Base-by-base conservation (phyloP, 2,329 filamentous ascomycete genomes). In the Nigrograna mackinnonii region DNA sequence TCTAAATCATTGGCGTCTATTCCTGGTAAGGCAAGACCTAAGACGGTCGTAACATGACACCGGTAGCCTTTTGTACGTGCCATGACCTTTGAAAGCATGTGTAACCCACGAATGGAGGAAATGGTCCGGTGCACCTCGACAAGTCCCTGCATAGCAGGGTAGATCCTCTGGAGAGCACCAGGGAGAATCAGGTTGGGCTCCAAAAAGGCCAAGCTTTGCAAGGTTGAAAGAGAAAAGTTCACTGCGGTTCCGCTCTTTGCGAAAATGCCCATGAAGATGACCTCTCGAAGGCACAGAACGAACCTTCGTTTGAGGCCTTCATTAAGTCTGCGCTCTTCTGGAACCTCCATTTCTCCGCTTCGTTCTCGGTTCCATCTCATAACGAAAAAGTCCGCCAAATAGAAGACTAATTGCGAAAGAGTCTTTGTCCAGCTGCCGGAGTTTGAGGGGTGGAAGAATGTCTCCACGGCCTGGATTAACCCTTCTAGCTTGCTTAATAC, bases 391-490 rank as follows among this genome's bases (percentile, higher is more conserved):
- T 99, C 94, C 2, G 91, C 86, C 5, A 99, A 77, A 68, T 95
- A 96, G 65, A 91, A 91, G 4, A 94, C 89, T 40, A 99, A 78
- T 68, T 97, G 92, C 3, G 91, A 87, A 32, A 99, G 75, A 52
- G 92, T 87, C 58, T 84, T 90, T 2, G 92, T 95, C 94, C 94
- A 99, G 12, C 76, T 76, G 12, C 94, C 94, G 39, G 92, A 89
- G 67, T 99, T 99, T 2, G 94, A 99, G 2, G 94, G 94, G 60
- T 99, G 94, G 76, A 96, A 99, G 69, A 99, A 99, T 1, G 94
- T 99, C 68, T 99, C 94, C 35, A 97, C 87, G 3, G 91, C 94
- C 67, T 97, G 88, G 54, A 99, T 87, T 39, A 99, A 77, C 1
- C 89, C 92, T 67, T 99, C 92, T 4, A 99, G 79, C 52, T 88